These are phyloP conservation scores for Rosa persica DNA, from an alignment of 306 rosid genomes.

Conservation along the genomic window DNA sequence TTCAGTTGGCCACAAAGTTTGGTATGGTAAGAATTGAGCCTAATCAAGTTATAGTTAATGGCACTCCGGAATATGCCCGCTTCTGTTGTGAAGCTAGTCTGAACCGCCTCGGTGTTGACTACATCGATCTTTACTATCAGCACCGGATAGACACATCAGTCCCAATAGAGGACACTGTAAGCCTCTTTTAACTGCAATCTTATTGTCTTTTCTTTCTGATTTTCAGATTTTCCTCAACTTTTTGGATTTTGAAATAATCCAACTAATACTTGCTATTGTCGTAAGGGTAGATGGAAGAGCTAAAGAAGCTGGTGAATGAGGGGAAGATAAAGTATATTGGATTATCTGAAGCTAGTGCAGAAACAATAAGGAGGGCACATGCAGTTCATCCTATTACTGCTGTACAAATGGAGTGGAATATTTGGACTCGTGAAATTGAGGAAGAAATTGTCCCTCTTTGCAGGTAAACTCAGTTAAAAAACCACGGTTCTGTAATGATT, in stretches of 20 bases:
- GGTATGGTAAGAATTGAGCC: conserved; percentile 45
- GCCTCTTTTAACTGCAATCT: conserved; percentile 8
- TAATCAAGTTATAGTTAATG: conserved; percentile 39
- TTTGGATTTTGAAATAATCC: neutral
- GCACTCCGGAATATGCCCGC: conserved; percentile 82
- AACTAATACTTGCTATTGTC: neutral
- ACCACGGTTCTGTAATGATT: neutral
- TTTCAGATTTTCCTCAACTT: neutral
- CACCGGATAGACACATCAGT: conserved; percentile 72
- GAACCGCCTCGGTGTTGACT: conserved; percentile 64
- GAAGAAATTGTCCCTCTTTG: conserved; percentile 64
- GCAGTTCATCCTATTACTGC: conserved; percentile 81
- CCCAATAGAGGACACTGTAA: conserved; percentile 84
- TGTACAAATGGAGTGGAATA: conserved; percentile 72
- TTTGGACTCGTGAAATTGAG: conserved; percentile 77
- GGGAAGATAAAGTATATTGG: conserved; percentile 70
- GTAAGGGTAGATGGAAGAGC: conserved; percentile 18
- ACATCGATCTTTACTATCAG: conserved; percentile 85
- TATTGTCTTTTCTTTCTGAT: neutral
- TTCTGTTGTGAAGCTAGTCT: conserved; percentile 77
- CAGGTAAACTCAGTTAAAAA: conserved; percentile 37
- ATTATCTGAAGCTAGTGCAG: conserved; percentile 64
- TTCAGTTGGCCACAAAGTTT: conserved; percentile 83
- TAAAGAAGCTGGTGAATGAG: conserved; percentile 47
- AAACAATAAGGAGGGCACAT: conserved; percentile 72